Percentiles rank a stretch among this genome's conserved stretches.
These are phyloP conservation scores for Barbatosphaeria neglecta DNA, from an alignment of 495 filamentous ascomycete species.

Conservation along the genomic window DNA sequence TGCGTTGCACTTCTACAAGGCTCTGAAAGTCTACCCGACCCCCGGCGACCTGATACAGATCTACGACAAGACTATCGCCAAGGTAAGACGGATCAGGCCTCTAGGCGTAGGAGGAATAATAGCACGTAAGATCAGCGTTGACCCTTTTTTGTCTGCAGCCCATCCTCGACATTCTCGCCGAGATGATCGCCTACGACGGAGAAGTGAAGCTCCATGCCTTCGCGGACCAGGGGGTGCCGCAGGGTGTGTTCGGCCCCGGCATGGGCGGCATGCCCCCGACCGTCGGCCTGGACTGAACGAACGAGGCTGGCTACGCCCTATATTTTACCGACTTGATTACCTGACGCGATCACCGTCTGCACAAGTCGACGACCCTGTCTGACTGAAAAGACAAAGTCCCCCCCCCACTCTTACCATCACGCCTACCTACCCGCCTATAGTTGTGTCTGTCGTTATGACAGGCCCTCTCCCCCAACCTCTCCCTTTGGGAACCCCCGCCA, in stretches of 20 bases:
- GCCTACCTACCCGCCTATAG: no score
- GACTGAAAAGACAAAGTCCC: no score
- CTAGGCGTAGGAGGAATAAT: neutral
- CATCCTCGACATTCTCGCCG: constrained; percentile 85
- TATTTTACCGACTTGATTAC: no score
- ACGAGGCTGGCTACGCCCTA: no score
- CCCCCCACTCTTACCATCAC: no score
- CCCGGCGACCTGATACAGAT: constrained; percentile 86
- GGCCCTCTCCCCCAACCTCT: no score
- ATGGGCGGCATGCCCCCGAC: neutral
- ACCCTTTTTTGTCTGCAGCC: constrained; percentile 42
- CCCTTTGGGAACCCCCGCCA: no score
- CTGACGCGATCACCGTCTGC: no score
- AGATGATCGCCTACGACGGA: constrained; percentile 91
- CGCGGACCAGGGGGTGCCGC: constrained; percentile 14
- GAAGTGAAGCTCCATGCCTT: constrained; percentile 50
- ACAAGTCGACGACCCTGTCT: no score
- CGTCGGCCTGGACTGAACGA: neutral
- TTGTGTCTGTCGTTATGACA: no score
- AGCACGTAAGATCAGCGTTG: no score
- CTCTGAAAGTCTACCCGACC: constrained; percentile 93
- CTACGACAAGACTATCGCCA: constrained; percentile 95
- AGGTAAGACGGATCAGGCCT: constrained; percentile 35
- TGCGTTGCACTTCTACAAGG: constrained; percentile 91
- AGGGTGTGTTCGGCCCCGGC: neutral